Evolutionary conservation across 1,284 basidiomycete species (phyloP), one percentile per base, ranked within the genome.

Genomic region (Ceratobasidium sp.): DNA sequence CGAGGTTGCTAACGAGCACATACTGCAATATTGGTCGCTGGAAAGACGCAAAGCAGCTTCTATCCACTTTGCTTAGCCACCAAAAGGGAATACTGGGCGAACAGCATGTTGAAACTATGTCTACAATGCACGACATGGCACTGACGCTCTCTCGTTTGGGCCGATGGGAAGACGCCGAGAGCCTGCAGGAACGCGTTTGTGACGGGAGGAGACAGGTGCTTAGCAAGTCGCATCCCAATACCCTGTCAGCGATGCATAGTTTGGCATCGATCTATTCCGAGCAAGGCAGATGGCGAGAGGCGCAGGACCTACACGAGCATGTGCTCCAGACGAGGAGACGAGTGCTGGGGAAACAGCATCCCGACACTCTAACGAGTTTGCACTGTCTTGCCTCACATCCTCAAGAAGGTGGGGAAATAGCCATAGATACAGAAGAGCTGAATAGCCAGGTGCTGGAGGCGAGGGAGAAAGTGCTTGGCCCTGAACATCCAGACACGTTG

Each of bases 61-160:
- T 21, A 30, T 14, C 6, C 23, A 50, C 28, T n/a, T 21, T 18
- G 26, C 18, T 72, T 3, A 35, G 41, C 6, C 8, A n/a, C 7
- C 46, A 6, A 16, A 23, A n/a, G 14, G 44, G 16, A 50, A 16
- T 44, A 5, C 54, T 72, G 1, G 70, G 70, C 14, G 47, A 50
- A n/a, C 11, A 7, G 11, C 57, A 72, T 30, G 11, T n/a, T 47
- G 11, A 8, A 3, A 52, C 70, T 4, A 14, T 72, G 32, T 35
- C 21, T 9, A 41, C 18, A 23, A 72, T 59, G 70, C 14, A 35
- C 14, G 38, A 61, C 30, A 57, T 72, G 32, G 70, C 70, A 8
- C 11, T 35, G 6, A 30, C 70, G 5, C 50, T 47, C 41, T 32
- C 14, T 18, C 7, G 16, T 18, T 49, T 28, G 21, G 57, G 58